phyloP scores from a whole-genome alignment of 495 filamentous ascomycete species.

The Talaromyces ruber region DNA sequence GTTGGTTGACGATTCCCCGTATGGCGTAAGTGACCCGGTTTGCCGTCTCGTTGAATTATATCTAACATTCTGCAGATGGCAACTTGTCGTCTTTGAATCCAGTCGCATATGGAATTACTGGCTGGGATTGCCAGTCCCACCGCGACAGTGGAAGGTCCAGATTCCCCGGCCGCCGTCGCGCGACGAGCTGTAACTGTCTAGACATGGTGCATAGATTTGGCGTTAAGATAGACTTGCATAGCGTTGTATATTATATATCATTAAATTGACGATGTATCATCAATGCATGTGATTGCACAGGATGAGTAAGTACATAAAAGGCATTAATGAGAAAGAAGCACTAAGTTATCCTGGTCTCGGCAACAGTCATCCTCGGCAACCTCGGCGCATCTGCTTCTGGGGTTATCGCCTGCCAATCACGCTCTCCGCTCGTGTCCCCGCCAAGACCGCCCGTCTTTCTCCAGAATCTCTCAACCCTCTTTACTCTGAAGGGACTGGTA shows the following conservation, averaged over 20 bases:
- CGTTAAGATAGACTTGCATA: constrained; percentile 10
- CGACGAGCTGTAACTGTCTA: constrained; percentile 48
- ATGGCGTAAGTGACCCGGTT: constrained; percentile 53
- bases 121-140: constrained; percentile 66
- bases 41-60: constrained; percentile 3
- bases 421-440: not conserved
- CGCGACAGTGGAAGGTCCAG: constrained; percentile 57
- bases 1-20: constrained; percentile 61
- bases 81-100: constrained; percentile 52
- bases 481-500: too few species aligned
- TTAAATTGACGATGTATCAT: not conserved
- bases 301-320: too few species aligned
- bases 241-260: not conserved
- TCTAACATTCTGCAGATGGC: constrained; percentile 33
- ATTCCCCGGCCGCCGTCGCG: constrained; percentile 24
- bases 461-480: not conserved
- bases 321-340: too few species aligned
- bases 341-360: not conserved
- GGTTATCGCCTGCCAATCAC: not conserved
- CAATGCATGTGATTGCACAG: not conserved
- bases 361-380: not conserved
- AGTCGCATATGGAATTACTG: constrained; percentile 64
- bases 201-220: constrained; percentile 8
- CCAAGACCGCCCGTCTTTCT: not conserved
- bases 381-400: not conserved